Evolutionary conservation across 2,329 filamentous ascomycete species (phyloP).

Genomic region (Cercospora sesami): DNA sequence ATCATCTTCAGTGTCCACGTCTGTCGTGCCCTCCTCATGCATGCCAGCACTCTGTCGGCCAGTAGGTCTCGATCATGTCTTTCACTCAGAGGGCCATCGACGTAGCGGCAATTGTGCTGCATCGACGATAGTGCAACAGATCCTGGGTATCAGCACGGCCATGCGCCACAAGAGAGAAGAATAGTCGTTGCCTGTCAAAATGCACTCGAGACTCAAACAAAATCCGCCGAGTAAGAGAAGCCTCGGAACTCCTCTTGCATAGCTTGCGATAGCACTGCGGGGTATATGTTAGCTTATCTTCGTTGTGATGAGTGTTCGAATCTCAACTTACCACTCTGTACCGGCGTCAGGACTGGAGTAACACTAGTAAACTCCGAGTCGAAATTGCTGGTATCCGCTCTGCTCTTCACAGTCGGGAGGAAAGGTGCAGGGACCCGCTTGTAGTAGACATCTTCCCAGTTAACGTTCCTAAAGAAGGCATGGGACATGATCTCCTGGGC

Average conservation of each 20-base stretch:
- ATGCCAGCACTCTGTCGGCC: not conserved
- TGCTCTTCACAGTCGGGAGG: slow-evolving; percentile 81
- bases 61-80: not conserved
- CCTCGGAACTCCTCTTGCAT: slow-evolving; percentile 99
- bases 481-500: slow-evolving; percentile 99
- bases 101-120: not conserved
- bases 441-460: slow-evolving; percentile 98
- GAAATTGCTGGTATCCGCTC: slow-evolving; percentile 99
- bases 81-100: not conserved
- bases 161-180: not conserved
- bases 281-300: slow-evolving; percentile 28
- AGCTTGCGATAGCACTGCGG: slow-evolving; percentile 84
- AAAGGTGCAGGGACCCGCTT: slow-evolving; percentile 90
- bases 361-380: slow-evolving; percentile 98
- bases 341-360: slow-evolving; percentile 92
- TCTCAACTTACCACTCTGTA: slow-evolving; percentile 80
- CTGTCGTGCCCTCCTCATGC: not conserved
- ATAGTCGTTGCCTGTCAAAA: not conserved
- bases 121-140: not conserved
- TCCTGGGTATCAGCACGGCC: slow-evolving; percentile 5
- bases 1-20: not conserved
- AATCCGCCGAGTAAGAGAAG: slow-evolving; percentile 95
- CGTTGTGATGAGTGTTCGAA: not conserved
- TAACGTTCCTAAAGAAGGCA: slow-evolving; percentile 95
- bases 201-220: slow-evolving; percentile 57